Evolutionary conservation across 2,329 filamentous ascomycete genomes (phyloP).

Genomic region (Alternaria longipes): DNA sequence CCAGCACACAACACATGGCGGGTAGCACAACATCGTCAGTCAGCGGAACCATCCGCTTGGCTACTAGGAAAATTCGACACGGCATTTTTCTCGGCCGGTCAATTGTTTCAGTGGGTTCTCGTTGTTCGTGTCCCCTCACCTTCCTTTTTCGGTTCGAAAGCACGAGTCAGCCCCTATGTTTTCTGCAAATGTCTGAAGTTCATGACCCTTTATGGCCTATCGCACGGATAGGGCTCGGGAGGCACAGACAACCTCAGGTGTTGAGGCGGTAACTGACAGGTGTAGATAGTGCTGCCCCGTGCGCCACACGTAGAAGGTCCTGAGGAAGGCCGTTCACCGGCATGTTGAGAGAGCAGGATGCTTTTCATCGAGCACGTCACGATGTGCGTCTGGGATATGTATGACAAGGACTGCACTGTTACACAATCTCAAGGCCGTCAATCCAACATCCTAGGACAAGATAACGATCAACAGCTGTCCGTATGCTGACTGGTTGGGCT

Average conservation of each 20-base stretch:
- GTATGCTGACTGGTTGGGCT: conserved; percentile 1
- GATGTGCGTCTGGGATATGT: conserved; percentile 1
- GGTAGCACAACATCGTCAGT: conserved; percentile 2
- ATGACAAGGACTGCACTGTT: background rate
- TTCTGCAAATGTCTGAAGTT: background rate
- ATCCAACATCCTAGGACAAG: background rate
- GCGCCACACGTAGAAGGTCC: conserved; percentile 6
- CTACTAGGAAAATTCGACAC: conserved; percentile 1
- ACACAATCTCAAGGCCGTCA: background rate
- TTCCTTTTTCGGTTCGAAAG: conserved; percentile 1
- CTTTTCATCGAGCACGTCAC: conserved; percentile 12
- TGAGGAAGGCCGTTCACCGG: background rate
- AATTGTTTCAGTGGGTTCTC: background rate
- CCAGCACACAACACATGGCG: background rate
- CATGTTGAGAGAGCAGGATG: conserved; percentile 10
- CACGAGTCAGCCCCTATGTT: conserved; percentile 7
- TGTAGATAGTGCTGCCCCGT: background rate
- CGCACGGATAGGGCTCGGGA: background rate
- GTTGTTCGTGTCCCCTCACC: background rate
- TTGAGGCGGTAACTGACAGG: background rate
- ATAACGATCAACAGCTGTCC: conserved; percentile 7
- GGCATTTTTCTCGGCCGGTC: conserved; percentile 8
- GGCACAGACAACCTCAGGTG: conserved; percentile 1
- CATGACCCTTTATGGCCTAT: conserved; percentile 2
- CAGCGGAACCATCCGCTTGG: conserved; percentile 5